These are phyloP conservation scores for Sarocladiaceae sp. DNA, from an alignment of 2,329 filamentous ascomycete genomes.

Conservation along the genomic window DNA sequence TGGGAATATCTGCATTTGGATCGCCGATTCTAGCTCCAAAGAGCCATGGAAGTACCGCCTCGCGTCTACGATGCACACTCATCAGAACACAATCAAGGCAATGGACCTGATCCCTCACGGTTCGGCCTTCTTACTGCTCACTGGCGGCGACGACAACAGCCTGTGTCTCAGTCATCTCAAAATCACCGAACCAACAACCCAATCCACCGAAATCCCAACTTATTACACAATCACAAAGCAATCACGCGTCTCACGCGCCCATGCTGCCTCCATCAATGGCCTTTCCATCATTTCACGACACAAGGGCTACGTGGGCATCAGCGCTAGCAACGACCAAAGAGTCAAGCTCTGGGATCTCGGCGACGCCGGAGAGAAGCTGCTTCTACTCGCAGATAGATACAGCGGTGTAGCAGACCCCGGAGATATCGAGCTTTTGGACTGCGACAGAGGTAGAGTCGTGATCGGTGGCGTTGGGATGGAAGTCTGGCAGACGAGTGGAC, in stretches of 20 bases:
- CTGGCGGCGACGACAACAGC: slow-evolving; percentile 85
- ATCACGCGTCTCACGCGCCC: slow-evolving; percentile 40
- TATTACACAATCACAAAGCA: slow-evolving; percentile 20
- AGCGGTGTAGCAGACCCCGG: slow-evolving; percentile 57
- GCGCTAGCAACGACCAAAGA: slow-evolving; percentile 55
- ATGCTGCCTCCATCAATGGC: slow-evolving; percentile 66
- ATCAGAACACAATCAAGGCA: slow-evolving; percentile 76
- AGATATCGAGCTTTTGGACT: slow-evolving; percentile 36
- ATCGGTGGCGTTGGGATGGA: slow-evolving; percentile 43
- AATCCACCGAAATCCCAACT: neutral
- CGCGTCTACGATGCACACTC: slow-evolving; percentile 42
- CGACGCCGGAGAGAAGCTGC: slow-evolving; percentile 14
- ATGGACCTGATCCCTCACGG: slow-evolving; percentile 37
- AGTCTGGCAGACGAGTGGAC: slow-evolving; percentile 25
- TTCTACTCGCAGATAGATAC: slow-evolving; percentile 42
- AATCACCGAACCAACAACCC: neutral
- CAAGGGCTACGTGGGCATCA: slow-evolving; percentile 28
- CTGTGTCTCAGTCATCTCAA: slow-evolving; percentile 42
- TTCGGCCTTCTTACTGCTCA: slow-evolving; percentile 46
- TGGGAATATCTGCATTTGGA: slow-evolving; percentile 63
- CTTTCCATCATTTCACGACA: slow-evolving; percentile 19
- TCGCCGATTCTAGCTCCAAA: slow-evolving; percentile 3
- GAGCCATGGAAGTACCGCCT: slow-evolving; percentile 17
- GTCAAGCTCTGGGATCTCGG: slow-evolving; percentile 44
- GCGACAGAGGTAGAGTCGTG: slow-evolving; percentile 22